Evolutionary conservation across 345 rosid genomes (phyloP), one percentile per base, ranked within the genome.

Genomic region (Sonneratia caseolaris): DNA sequence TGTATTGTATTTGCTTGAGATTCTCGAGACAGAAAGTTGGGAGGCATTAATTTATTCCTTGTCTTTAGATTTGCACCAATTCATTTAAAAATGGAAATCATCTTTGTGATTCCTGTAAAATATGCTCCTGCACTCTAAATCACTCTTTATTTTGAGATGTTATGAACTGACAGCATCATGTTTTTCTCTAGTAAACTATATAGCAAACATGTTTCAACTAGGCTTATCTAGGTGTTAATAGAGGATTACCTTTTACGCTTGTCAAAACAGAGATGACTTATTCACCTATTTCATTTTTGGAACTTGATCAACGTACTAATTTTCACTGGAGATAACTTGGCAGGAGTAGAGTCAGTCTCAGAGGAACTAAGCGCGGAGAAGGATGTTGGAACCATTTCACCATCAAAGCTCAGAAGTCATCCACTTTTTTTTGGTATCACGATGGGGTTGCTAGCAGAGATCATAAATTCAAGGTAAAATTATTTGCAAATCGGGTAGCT

Each of bases 361-460:
- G 86, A 79, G 77, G 82, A 81, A 73, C 80, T 49, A 56, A 68
- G 61, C 64, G 66, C 61, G 37, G 78, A 79, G 43, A 81, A 81
- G 36, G 82, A 79, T 81, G 51, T 74, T 73, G 78, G 74, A 76
- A 76, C 68, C 47, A 80, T 80, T 76, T 72, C 78, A 73, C 89
- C 77, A 74, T 79, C 78, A 74, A 89, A 91, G 79, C 91, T 96
- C 70, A 86, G 84, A 24, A 69, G 81, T 45, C 99, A 92, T 84
- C 95, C 97, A 15, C 96, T 96, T 77, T 92, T 96, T 84, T 91
- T 91, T 81, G 97, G 96, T 74, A 84, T 92, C 42, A 74, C 99
- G 49, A 83, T 96, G 98, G 96, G 99, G 72, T 81, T 96, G 70
- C 83, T 96, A 71, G 99, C 98, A 9, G 99, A 96, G 86, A 82